Evolutionary conservation across 106 monocot genomes (phyloP).

Genomic region (Allium cepa): DNA sequence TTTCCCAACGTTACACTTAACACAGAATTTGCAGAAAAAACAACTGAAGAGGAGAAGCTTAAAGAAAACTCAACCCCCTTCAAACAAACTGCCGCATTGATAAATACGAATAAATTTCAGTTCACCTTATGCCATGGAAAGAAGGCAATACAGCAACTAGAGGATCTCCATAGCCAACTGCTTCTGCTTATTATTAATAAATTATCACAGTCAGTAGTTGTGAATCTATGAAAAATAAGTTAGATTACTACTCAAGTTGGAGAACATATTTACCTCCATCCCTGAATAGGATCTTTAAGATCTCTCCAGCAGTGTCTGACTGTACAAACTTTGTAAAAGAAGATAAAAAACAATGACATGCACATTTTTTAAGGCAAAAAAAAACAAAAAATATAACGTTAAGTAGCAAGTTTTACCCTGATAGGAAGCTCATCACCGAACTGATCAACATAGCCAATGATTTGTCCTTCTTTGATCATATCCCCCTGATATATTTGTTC

Average conservation of each 20-base stretch:
- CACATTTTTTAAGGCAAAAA: too few relatives aligned
- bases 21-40: too few relatives aligned
- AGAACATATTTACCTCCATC: slow-evolving; percentile 66
- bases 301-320: slow-evolving; percentile 80
- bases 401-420: slow-evolving; percentile 23
- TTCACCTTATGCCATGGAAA: slow-evolving; percentile 59
- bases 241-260: neutral
- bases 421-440: slow-evolving; percentile 68
- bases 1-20: too few relatives aligned
- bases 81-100: too few relatives aligned
- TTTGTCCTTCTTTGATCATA: slow-evolving; percentile 65
- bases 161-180: slow-evolving; percentile 88
- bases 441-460: slow-evolving; percentile 75
- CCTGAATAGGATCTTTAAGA: slow-evolving; percentile 54
- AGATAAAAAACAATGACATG: neutral
- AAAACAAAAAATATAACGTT: too few relatives aligned
- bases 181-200: slow-evolving; percentile 28
- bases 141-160: slow-evolving; percentile 77
- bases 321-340: slow-evolving; percentile 13
- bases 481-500: slow-evolving; percentile 36
- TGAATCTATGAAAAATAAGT: neutral
- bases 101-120: too few relatives aligned
- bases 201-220: neutral
- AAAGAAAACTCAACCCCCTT: too few relatives aligned
- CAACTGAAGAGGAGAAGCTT: too few relatives aligned